Evolutionary conservation across 441 rosid species (phyloP).

Genomic region (Eutrema salsugineum): DNA sequence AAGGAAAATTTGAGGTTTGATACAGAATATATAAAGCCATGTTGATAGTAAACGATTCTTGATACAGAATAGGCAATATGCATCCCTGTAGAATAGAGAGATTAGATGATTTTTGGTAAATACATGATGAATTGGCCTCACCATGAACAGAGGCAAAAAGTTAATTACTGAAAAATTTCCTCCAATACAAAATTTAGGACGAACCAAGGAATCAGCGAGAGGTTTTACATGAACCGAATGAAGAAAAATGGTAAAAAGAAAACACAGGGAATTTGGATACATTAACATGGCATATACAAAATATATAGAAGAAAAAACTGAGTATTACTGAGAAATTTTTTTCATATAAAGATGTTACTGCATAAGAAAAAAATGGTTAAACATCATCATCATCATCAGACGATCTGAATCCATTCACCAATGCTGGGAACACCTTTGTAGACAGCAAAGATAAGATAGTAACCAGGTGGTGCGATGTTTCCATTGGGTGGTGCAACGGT

Average conservation of each 20-base stretch:
- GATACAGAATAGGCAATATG: no score
- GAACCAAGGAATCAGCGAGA: neutral
- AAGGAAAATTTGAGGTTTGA: no score
- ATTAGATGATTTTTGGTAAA: no score
- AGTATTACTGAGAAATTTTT: neutral
- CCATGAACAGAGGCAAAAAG: neutral
- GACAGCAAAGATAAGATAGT: slow-evolving; percentile 50
- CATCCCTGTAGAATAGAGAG: no score
- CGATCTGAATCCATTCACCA: slow-evolving; percentile 51
- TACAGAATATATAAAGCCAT: no score
- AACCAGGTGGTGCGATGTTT: slow-evolving; percentile 53
- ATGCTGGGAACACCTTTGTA: slow-evolving; percentile 51
- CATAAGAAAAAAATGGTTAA: slow-evolving; percentile 3
- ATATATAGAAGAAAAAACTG: neutral
- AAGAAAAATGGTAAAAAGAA: neutral
- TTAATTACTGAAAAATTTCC: neutral
- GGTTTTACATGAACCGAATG: no score
- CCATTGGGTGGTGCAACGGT: slow-evolving; percentile 35
- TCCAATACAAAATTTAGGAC: neutral
- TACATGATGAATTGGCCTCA: no score
- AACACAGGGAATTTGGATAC: slow-evolving; percentile 1
- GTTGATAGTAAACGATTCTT: no score
- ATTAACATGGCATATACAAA: slow-evolving; percentile 15
- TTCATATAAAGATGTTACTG: slow-evolving; percentile 2
- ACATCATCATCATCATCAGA: slow-evolving; percentile 7